Evolutionary conservation across 2,329 filamentous ascomycete species (phyloP), one percentile per base, ranked within the genome.

Genomic region (Penicillium sp.): DNA sequence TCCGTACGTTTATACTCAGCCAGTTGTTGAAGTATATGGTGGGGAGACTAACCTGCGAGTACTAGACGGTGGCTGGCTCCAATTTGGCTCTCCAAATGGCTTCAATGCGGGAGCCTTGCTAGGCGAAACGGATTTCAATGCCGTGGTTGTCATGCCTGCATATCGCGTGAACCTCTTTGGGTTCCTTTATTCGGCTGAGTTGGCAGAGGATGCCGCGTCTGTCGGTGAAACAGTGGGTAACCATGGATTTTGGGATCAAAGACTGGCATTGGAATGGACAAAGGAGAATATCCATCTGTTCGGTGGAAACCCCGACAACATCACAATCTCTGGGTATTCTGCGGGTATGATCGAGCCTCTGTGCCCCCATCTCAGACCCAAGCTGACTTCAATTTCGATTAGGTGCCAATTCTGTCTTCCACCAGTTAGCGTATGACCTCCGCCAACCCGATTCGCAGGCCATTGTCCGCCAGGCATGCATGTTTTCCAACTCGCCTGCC

Each of bases 81-180:
- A 86, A 69, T 81, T 80, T 57, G 84, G 84, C 21, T 74, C 69
- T 10, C 77, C 83, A 0, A 85, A 84, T 59, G 72, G 75, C 25
- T 70, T 75, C 26, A 76, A 79, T 48, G 68, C 79, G 2, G 74
- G 75, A 3, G 74, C 76, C 1, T 70, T 86, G 43, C 68, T 85
- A 7, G 76, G 74, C 37, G 80, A 84, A 50, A 81, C 81, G 0
- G 70, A 70, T 9, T 77, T 82, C 61, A 73, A 78, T 48, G 78
- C 77, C 53, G 80, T 86, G 44, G 66, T 85, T 31, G 81, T 86
- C 4, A 75, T 79, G 62, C 84, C 84, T 1, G 83, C 80, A 1
- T 86, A 86, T 63, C 79, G 84, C 2, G 69, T 86, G 1, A 84
- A 84, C 54, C 67, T 83, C 1, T 80, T 85, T 51, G 84, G 84